Evolutionary conservation across 495 filamentous ascomycete species (phyloP).

Genomic region (Barbatosphaeria neglecta): DNA sequence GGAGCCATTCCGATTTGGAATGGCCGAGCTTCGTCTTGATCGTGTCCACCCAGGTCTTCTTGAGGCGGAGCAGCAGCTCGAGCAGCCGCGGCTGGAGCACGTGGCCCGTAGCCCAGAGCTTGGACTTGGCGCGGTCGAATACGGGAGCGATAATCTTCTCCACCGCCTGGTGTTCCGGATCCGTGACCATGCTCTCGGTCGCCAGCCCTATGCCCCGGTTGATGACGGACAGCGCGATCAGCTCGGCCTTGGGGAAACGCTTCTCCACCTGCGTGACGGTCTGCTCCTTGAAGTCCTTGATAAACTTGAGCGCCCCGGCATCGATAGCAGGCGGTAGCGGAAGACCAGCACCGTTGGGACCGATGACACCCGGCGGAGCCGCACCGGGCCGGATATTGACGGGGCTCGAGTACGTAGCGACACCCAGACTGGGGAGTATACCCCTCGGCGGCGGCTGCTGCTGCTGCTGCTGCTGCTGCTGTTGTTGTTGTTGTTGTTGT

Average conservation of each 20-base stretch:
- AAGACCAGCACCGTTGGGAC: neutral
- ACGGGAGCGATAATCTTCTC: slow-evolving; percentile 19
- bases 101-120: slow-evolving; percentile 6
- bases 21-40: slow-evolving; percentile 13
- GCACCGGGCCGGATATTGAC: neutral
- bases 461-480: no score
- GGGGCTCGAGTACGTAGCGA: neutral
- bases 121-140: slow-evolving; percentile 12
- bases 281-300: slow-evolving; percentile 10
- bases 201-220: slow-evolving; percentile 20
- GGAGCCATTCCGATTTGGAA: slow-evolving; percentile 17
- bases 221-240: slow-evolving; percentile 21
- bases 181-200: slow-evolving; percentile 9
- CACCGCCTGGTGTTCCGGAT: slow-evolving; percentile 10
- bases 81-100: slow-evolving; percentile 15
- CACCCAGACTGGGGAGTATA: neutral
- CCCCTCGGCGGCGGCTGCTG: no score
- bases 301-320: slow-evolving; percentile 18
- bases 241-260: slow-evolving; percentile 7
- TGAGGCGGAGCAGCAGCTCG: slow-evolving; percentile 13
- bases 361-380: neutral
- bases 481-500: no score
- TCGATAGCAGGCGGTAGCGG: slow-evolving; percentile 15
- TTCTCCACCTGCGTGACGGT: slow-evolving; percentile 6
- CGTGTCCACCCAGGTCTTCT: slow-evolving; percentile 12